Evolutionary conservation across 208 protist species (phyloP), one percentile per base, ranked within the genome.

Genomic region (Trypanosoma lewisi): DNA sequence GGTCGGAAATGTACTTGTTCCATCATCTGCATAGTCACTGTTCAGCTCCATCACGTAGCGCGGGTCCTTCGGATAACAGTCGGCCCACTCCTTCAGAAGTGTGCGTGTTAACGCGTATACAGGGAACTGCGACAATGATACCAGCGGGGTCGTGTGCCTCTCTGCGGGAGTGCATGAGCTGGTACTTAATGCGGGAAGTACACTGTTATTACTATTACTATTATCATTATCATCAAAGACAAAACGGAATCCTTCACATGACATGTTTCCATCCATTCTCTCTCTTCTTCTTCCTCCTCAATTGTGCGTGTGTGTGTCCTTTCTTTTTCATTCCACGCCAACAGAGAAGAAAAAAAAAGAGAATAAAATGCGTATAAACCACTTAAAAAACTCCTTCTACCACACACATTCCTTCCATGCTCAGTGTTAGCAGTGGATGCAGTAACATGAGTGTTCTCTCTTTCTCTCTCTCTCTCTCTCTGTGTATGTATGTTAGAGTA

Each of bases 171-270:
- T 0, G 44, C 17, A 16, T 58, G n/a, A 19, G 44, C 19, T 33
- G 9, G 36, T 9, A 39, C 28, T 25, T 41, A 37, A 8, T 0
- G 39, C 34, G 6, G 65, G n/a, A 5, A 17, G 41, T 17, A 17
- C 12, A 9, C 2, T n/a, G 16, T 23, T n/a, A 19, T 12, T n/a
- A 3, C 2, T 21, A 27, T 51, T 9, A 2, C 21, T 21, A 48
- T 34, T 66, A 55, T 30, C 42, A 54, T 47, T 34, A 21, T 28
- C 51, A 30, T 39, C 66, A 70, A 84, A 84, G 17, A 48, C 39
- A 44, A 85, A 85, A 30, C 54, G 70, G 54, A 85, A 84, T 28
- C 74, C 78, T 37, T 75, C 70, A 41, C 23, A 59, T 5, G 60
- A 57, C 60, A 67, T 55, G 23, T 1, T 0, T 7, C 23, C 21